A percentile compares a stretch with the other conserved stretches of the same genome.
Evolutionary conservation across 2,329 filamentous ascomycete genomes (phyloP).

Genomic region (Aspergillus sp.): DNA sequence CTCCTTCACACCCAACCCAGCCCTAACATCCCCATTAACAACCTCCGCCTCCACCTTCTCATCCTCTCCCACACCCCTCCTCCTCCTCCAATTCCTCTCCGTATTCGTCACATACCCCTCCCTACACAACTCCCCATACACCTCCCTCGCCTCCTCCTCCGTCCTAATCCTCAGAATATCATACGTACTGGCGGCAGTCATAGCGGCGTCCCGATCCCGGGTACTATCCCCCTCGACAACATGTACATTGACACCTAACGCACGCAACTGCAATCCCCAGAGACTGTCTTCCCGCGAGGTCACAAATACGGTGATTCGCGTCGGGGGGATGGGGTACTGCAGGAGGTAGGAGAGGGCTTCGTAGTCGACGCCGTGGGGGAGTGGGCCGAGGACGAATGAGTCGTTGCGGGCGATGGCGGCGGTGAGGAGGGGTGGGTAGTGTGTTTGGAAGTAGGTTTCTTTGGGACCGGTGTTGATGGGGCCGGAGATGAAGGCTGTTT

Average conservation of each 20-base stretch:
- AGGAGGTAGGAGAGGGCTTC: slow-evolving; percentile 23
- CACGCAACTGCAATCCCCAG: slow-evolving; percentile 20
- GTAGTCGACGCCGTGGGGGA: slow-evolving; percentile 27
- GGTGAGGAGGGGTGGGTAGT: slow-evolving; percentile 31
- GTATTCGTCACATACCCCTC: slow-evolving; percentile 36
- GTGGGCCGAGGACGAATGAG: slow-evolving; percentile 27
- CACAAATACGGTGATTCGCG: slow-evolving; percentile 28
- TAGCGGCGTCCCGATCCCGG: slow-evolving; percentile 32
- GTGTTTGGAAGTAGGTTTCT: slow-evolving; percentile 29
- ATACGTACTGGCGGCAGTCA: slow-evolving; percentile 36
- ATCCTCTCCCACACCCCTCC: slow-evolving; percentile 24
- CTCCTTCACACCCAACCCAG: too few relatives aligned
- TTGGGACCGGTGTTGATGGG: slow-evolving; percentile 30
- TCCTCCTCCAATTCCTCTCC: slow-evolving; percentile 37
- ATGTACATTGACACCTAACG: slow-evolving; percentile 16
- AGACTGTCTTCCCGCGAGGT: slow-evolving; percentile 25
- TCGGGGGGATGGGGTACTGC: slow-evolving; percentile 8
- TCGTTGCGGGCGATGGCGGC: slow-evolving; percentile 21
- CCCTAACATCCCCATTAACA: slow-evolving; percentile 10
- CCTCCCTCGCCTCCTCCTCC: slow-evolving; percentile 24
- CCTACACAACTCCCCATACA: slow-evolving; percentile 31
- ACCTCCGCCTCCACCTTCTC: slow-evolving; percentile 33
- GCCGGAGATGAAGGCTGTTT: slow-evolving; percentile 37
- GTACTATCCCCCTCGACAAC: slow-evolving; percentile 22
- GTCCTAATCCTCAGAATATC: slow-evolving; percentile 38